Percentiles rank a stretch among this genome's conserved stretches.
phyloP scores from a whole-genome alignment of 1,139 yeast genomes.

The Geotrichum cucujoidarum region DNA sequence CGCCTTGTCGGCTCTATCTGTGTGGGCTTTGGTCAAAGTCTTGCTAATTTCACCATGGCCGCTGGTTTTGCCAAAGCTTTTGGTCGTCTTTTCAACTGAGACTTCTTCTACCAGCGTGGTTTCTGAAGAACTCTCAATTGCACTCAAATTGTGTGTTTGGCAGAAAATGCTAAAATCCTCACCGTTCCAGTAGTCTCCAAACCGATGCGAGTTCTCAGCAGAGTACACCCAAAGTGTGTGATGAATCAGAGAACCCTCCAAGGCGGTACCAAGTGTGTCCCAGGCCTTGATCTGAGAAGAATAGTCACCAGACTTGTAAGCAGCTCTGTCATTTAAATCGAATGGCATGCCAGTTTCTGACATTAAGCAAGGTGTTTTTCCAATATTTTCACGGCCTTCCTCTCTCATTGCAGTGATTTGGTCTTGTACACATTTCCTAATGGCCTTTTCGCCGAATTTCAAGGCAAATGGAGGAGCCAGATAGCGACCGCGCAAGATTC shows the following conservation, averaged over 20 bases:
- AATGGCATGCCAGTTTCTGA: conserved; percentile 93
- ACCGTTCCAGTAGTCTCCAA: conserved; percentile 86
- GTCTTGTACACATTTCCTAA: conserved; percentile 59
- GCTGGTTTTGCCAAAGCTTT: neutral
- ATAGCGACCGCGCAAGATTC: conserved; percentile 70
- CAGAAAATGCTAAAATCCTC: conserved; percentile 88
- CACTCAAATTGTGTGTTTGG: conserved; percentile 21
- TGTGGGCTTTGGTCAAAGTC: conserved; percentile 38
- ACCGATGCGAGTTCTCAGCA: conserved; percentile 57
- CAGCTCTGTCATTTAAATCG: conserved; percentile 73
- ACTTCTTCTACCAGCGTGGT: neutral
- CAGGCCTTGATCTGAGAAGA: conserved; percentile 67
- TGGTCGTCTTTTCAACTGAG: neutral
- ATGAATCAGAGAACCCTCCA: conserved; percentile 64
- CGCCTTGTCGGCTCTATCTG: conserved; percentile 66
- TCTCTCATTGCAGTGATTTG: conserved; percentile 60
- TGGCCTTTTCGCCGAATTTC: conserved; percentile 70
- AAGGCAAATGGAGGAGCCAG: conserved; percentile 67
- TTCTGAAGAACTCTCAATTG: neutral
- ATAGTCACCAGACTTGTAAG: conserved; percentile 59
- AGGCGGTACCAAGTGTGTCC: conserved; percentile 70
- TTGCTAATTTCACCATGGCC: neutral
- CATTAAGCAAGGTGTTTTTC: conserved; percentile 61
- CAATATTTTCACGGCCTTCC: conserved; percentile 57
- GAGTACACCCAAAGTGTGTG: conserved; percentile 82